Evolutionary conservation across 2,329 filamentous ascomycete species (phyloP), one percentile per base, ranked within the genome.

Genomic region (Colletotrichum cuscutae): DNA sequence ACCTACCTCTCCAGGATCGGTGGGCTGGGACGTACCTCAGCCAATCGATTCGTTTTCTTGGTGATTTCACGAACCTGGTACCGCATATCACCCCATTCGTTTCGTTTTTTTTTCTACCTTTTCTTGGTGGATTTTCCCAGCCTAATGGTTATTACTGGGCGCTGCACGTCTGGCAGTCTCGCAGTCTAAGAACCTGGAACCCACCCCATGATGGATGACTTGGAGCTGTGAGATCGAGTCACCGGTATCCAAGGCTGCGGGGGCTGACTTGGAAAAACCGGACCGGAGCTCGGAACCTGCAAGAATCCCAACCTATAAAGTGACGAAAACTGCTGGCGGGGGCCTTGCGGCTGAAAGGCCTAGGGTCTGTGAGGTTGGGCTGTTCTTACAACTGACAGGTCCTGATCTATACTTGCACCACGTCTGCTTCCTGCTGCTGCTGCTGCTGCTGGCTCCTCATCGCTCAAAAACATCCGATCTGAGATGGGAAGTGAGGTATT

Each of bases 1-100:
- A 11, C 2, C 42, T 60, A 32, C 42, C 46, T 60, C 42, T 32
- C 52, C 32, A 13, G 24, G 42, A 42, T 57, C 57, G 28, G 54
- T n/a, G 58, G 59, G 32, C 53, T 52, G 53, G 53, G 66, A 32
- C 70, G 70, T 72, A 72, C 60, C 54, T 35, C 49, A 65, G 35
- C 70, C 70, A 72, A 72, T 72, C 28, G 61, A 49, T 28, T 37
- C 9, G 52, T 30, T 54, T 53, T 62, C 37, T 53, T 53, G 35
- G 13, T 30, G 61, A 13, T 42, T 9, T 56, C 37, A 42, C 37
- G 37, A 42, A 42, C 37, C 22, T 53, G 42, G 42, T 49, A 49
- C 42, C 30, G 60, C 60, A 63, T 30, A 63, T 63, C 46, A 53
- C 60, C 60, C 60, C 26, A 19, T 22, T 46, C 46, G 42, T 63